Evolutionary conservation across 768 basidiomycete genomes (phyloP), one percentile per base, ranked within the genome.

Genomic region (Lactifluus echinatus): DNA sequence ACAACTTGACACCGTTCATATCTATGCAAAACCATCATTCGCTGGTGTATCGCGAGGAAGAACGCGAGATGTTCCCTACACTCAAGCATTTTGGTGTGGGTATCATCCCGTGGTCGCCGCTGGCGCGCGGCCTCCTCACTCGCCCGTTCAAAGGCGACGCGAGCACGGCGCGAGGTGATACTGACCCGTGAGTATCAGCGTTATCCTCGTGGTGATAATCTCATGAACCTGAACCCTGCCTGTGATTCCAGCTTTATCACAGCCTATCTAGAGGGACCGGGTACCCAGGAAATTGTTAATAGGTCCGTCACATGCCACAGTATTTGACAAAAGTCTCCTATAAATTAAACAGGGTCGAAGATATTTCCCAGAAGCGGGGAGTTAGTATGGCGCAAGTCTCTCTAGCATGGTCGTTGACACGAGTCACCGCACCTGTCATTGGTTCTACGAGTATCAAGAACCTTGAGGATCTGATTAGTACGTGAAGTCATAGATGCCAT

Each of bases 371-470:
- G 37, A 73, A 64, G 58, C 71, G 68, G 48, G 69, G 69, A 4
- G 61, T 69, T 19, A 73, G 66, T 51, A 78, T 77, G 75, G 73
- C 73, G 0, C 73, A 76, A 48, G 64, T 78, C 50, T 68, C 77
- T 4, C 59, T 75, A 37, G 72, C 77, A 12, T 77, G 62, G 62
- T 59, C 53, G 4, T 39, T 50, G 47, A 45, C 52, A 21, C 50
- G 52, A 17, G 53, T 51, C 17, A 39, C 52, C 7, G 52, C 60
- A 1, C 60, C 60, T 11, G 23, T 62, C 28, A 33, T 62, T 40
- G 60, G 60, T 8, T 39, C 53, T 23, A 62, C 60, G 11, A 59
- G n/a, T 29, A 15, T 59, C 42, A 42, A 59, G 37, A 59, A 62
- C n/a, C 53, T 62, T 6, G 51, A 62, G 15, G 57, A 62, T 3